Percentiles rank a stretch among this genome's conserved stretches.
phyloP scores from a whole-genome alignment of 495 filamentous ascomycete genomes.

The Hypoxylon rickii region DNA sequence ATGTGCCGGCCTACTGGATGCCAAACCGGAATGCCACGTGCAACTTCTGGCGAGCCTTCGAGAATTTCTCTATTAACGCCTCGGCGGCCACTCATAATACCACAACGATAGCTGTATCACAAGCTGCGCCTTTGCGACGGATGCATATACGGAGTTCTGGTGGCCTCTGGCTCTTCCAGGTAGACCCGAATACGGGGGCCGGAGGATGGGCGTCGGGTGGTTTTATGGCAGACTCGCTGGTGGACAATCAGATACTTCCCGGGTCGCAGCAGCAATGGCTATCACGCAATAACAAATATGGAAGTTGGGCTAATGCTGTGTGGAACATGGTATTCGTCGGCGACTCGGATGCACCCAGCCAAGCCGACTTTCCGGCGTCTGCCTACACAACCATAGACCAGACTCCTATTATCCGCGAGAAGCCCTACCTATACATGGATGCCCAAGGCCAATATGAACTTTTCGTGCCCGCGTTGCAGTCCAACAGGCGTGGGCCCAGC shows the following conservation, averaged over 20 bases:
- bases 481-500: conserved; percentile 33
- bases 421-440: conserved; percentile 35
- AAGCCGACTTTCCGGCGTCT: conserved; percentile 30
- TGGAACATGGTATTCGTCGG: conserved; percentile 44
- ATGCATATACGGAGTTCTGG: conserved; percentile 35
- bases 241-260: conserved; percentile 35
- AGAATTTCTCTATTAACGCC: conserved; percentile 41
- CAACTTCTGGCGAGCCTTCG: conserved; percentile 40
- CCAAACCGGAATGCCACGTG: conserved; percentile 40
- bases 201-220: conserved; percentile 42
- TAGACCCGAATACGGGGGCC: conserved; percentile 37
- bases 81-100: conserved; percentile 40
- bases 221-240: conserved; percentile 39
- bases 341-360: conserved; percentile 26
- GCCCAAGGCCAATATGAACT: conserved; percentile 30
- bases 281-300: conserved; percentile 40
- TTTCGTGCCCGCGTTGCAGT: conserved; percentile 35
- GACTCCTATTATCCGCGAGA: conserved; percentile 38
- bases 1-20: conserved; percentile 43
- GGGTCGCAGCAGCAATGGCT: conserved; percentile 44
- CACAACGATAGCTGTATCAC: conserved; percentile 40
- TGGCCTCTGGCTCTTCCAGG: conserved; percentile 41
- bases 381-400: conserved; percentile 36
- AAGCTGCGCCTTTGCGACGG: conserved; percentile 37
- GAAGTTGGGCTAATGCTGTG: conserved; percentile 40